Base-by-base conservation (phyloP, 257 asterid species). In the Plantago ovata region DNA sequence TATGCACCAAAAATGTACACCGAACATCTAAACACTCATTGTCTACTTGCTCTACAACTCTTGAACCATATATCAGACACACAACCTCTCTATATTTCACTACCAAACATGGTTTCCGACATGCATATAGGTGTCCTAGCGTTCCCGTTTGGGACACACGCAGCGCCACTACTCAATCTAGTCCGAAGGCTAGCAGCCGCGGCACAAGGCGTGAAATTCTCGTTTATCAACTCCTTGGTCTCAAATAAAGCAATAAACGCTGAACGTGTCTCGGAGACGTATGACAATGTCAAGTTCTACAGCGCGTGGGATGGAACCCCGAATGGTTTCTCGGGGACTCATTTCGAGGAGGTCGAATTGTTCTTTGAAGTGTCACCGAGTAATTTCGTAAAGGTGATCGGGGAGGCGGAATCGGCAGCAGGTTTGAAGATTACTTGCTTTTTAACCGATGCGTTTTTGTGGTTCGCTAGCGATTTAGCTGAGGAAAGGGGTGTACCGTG, bases 121-220 rank as follows among this genome's bases (percentile, higher is more conserved):
- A 49, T 56, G 40, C 95, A 85, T 14, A 53, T 89, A 3, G 94
- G 79, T 7, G 83, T 83, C 38, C 79, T 89, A 23, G 79, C 97
- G 13, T 89, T 89, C 69, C 97, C 97, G 3, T 85, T 85, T 68
- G 94, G 83, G 62, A 69, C 92, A 1, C 97, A 85, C 72, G 89
- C 94, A 4, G 77, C 78, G 1, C 84, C 90, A 0, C 63, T 85
- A 2, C 78, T 85, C 41, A 40, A 64, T 53, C 75, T 89, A 1
- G 83, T 79, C 13, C 76, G 50, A 40, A 70, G 73, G 48, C 69
- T 89, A 2, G 81, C 94, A 3, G 68, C 70, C 50, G 51, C 84
- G 0, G 40, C 84, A 23, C 84, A 87, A 0, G 24, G 20, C 9
- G 38, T 70, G 0, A 70, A 21, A 0, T 85, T 81, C 15, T 81